phyloP scores from a whole-genome alignment of 257 asterid genomes.

The Asclepias syriaca region DNA sequence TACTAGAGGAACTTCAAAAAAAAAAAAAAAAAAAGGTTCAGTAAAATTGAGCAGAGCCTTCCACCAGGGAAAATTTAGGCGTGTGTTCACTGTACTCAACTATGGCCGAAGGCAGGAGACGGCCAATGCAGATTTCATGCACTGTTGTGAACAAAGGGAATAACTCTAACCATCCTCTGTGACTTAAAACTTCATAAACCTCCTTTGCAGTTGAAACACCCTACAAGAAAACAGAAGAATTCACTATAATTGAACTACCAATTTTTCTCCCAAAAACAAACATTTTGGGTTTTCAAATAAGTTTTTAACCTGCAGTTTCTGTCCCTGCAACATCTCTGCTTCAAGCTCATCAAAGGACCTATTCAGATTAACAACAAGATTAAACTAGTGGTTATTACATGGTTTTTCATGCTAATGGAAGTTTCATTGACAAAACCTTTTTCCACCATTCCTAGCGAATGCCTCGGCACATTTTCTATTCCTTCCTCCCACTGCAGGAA shows the following conservation, averaged over 20 bases:
- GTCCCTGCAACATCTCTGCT: constrained; percentile 91
- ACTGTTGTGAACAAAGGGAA: constrained; percentile 91
- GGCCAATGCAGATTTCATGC: constrained; percentile 79
- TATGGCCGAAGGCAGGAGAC: constrained; percentile 70
- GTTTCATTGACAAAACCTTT: constrained; percentile 31
- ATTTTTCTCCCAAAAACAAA: neutral
- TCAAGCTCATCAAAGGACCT: constrained; percentile 86
- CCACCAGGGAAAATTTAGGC: constrained; percentile 46
- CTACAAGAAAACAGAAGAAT: constrained; percentile 23
- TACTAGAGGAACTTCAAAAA: too few relatives aligned
- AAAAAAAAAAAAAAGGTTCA: neutral
- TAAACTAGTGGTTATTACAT: constrained; percentile 2
- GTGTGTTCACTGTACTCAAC: constrained; percentile 58
- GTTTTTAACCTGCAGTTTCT: constrained; percentile 66
- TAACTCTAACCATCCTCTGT: constrained; percentile 73
- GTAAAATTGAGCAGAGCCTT: constrained; percentile 36
- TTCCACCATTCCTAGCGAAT: constrained; percentile 78
- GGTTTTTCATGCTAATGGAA: neutral
- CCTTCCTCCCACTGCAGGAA: constrained; percentile 77
- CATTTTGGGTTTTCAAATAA: too few relatives aligned
- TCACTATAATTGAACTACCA: neutral
- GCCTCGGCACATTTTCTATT: constrained; percentile 94
- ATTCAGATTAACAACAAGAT: neutral
- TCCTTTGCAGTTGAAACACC: constrained; percentile 92
- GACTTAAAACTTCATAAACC: constrained; percentile 66